Base-by-base conservation (phyloP, 345 rosid genomes). In the Laguncularia racemosa region DNA sequence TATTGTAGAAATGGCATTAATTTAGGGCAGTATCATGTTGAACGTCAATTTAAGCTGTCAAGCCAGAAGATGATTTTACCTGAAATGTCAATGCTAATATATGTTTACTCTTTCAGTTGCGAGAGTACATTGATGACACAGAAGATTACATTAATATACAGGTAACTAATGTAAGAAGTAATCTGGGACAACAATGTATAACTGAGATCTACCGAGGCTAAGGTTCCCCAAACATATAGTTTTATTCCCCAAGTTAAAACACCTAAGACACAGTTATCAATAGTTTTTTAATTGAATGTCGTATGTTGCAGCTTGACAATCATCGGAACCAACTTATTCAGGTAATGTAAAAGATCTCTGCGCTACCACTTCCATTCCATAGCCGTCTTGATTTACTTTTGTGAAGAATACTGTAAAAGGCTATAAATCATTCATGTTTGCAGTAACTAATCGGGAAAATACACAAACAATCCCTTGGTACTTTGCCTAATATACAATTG, bases 91-190 rank as follows among this genome's bases (percentile, higher is more conserved):
- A 33, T 56, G 44, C 10, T 51, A 51, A 45, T 52, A 21, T 20
- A 5, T 23, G 1, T 52, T 15, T 59, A 53, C 10, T 53, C 48
- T 67, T 64, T 52, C 74, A 78, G 92, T 67, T 85, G 77, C 84
- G 92, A 5, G 92, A 85, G 55, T 82, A 85, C 65, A 82, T 85
- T n/a, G 92, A 85, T 56, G 92, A 82, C 61, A 85, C 92, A 8
- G 88, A 85, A 71, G 92, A 85, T 70, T 83, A 85, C 58, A 85
- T 85, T 53, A 85, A 82, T 72, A 85, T 85, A 68, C 89, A 78
- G 77, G 79, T 77, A 56, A 64, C 38, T n/a, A 48, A 33, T 16
- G 46, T 9, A 40, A 15, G 11, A 33, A 21, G 18, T 44, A 12
- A 16, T 14, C 0, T 13, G 13, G 2, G 13, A 6, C 1, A 9